Base-by-base conservation (phyloP, 2,329 filamentous ascomycete species). In the Aureobasidium lini region DNA sequence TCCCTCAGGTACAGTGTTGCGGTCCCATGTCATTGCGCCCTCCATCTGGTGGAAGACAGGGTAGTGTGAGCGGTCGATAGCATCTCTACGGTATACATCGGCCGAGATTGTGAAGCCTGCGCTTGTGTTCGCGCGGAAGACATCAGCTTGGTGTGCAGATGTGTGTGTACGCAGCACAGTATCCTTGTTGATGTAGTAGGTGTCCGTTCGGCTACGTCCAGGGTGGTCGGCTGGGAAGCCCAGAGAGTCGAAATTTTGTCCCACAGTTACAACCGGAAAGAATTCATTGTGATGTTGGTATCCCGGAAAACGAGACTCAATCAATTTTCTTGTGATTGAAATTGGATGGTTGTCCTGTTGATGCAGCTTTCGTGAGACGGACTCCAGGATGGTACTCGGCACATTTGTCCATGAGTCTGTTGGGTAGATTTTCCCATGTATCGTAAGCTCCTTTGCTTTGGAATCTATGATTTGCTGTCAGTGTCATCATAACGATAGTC, bases 41-140 rank as follows among this genome's bases (percentile, higher is more conserved):
- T 99, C 94, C 92, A 97, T 97, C 76, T 99, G 94, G 75, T 99
- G 94, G 74, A 99, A 99, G 61, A 95, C 85, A 0, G 94, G 94
- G 74, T 97, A 97, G 75, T 99, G 94, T 66, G 87, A 94, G 60
- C 89, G 84, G 74, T 99, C 94, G 68, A 99, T 88, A 60, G 93
- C 92, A 81, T 99, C 94, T 64, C 94, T 83, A 44, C 94, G 85
- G 73, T 97, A 99, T 16, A 99, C 94, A 72, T 99, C 94, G 28
- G 93, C 94, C 61, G 88, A 88, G 70, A 99, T 89, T 36, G 95
- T 87, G 71, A 91, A 99, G 3, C 93, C 94, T 39, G 85, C 81
- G 66, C 82, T 88, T 65, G 82, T 75, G 74, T 91, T 84, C 61
- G 82, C 79, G 65, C 86, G 79, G 79, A 97, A 90, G 61, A 88